Evolutionary conservation across 805 yeast species (phyloP).

Genomic region (Barnettozyma sucrosica): DNA sequence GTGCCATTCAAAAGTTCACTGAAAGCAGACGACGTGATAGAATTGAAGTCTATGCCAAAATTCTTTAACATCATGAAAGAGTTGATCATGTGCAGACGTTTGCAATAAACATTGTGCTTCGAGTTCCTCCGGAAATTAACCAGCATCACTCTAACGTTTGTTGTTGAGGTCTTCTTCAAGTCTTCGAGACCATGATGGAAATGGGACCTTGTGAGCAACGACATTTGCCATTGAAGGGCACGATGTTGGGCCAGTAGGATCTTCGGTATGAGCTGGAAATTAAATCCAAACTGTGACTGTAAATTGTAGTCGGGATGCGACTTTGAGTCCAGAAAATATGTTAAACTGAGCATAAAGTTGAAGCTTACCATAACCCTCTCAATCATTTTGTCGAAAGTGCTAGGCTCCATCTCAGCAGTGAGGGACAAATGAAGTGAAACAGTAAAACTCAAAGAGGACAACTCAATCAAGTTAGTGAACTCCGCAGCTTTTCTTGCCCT

Average conservation of each 20-base stretch:
- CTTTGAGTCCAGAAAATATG: constrained; percentile 10
- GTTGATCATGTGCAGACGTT: constrained; percentile 8
- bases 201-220: constrained; percentile 9
- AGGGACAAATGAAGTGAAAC: neutral
- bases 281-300: constrained; percentile 11
- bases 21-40: neutral
- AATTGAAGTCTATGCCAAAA: constrained; percentile 1
- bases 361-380: constrained; percentile 7
- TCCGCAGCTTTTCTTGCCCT: constrained; percentile 7
- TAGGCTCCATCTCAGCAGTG: neutral
- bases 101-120: constrained; percentile 2
- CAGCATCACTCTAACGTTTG: neutral
- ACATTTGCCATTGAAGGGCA: constrained; percentile 11
- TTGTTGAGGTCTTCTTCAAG: neutral
- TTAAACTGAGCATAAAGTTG: constrained; percentile 5
- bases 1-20: neutral
- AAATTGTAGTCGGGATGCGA: constrained; percentile 11
- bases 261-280: constrained; percentile 13
- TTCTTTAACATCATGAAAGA: constrained; percentile 7
- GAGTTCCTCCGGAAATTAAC: constrained; percentile 2
- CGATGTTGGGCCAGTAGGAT: constrained; percentile 12
- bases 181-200: neutral
- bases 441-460: neutral
- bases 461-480: constrained; percentile 5
- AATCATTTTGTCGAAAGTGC: neutral